Evolutionary conservation across 768 basidiomycete species (phyloP).

Genomic region (Pulveroboletus frians): DNA sequence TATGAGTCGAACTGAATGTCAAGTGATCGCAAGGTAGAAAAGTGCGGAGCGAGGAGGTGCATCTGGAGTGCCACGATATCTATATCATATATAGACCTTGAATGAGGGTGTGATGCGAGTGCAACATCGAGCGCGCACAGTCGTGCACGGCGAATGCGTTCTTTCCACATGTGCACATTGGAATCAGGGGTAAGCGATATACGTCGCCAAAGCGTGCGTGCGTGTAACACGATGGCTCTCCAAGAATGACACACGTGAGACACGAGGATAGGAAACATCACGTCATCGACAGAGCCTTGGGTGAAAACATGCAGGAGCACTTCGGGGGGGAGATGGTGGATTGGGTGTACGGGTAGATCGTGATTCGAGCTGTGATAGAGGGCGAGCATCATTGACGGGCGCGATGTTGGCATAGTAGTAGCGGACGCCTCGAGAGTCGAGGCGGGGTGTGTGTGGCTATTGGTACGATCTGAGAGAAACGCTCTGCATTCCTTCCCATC

Average conservation of each 20-base stretch:
- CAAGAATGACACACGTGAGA: slow-evolving; percentile 68
- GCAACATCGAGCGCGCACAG: slow-evolving; percentile 58
- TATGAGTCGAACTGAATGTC: slow-evolving; percentile 51
- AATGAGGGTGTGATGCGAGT: slow-evolving; percentile 38
- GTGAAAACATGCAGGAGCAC: slow-evolving; percentile 61
- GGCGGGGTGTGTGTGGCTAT: slow-evolving; percentile 9
- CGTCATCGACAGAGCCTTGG: slow-evolving; percentile 51
- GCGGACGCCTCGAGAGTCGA: slow-evolving; percentile 16
- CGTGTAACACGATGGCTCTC: slow-evolving; percentile 55
- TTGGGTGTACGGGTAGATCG: slow-evolving; percentile 40
- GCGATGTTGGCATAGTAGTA: slow-evolving; percentile 16
- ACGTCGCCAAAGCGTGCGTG: slow-evolving; percentile 61
- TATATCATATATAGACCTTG: slow-evolving; percentile 22
- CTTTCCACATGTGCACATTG: slow-evolving; percentile 52
- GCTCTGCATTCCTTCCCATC: slow-evolving; percentile 21
- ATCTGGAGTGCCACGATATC: slow-evolving; percentile 56
- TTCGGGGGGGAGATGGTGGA: slow-evolving; percentile 57
- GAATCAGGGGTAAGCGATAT: slow-evolving; percentile 45
- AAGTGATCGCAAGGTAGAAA: slow-evolving; percentile 59
- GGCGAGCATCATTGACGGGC: slow-evolving; percentile 26
- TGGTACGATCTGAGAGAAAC: slow-evolving; percentile 19
- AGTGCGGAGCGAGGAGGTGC: slow-evolving; percentile 45
- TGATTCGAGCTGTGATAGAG: slow-evolving; percentile 22
- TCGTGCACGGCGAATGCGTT: slow-evolving; percentile 55
- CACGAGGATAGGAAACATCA: slow-evolving; percentile 52